Conservation (phyloP, 2,329 filamentous ascomycete species). For the Pestalotiopsis sp. region DNA sequence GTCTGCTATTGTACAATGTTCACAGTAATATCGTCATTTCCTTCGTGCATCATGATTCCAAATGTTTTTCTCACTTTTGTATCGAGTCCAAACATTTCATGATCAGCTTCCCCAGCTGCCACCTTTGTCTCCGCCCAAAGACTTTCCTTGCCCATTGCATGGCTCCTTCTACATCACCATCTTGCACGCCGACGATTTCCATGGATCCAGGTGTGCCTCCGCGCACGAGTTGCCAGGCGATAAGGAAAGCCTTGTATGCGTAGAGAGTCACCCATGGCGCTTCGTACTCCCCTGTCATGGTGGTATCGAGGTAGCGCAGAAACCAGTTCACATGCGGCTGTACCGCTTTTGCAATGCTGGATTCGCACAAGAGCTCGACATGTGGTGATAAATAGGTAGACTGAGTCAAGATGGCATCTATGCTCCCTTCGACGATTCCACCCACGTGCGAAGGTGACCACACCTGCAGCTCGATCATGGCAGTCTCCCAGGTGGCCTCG, state of each 20-base stretch:
- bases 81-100: not conserved
- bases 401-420: not conserved
- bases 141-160: constrained; percentile 5
- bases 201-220: not conserved
- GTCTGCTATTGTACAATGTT: not conserved
- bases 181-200: constrained; percentile 1
- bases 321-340: constrained; percentile 5
- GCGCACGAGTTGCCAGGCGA: not conserved
- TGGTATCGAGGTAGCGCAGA: not conserved
- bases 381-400: not conserved
- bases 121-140: not conserved
- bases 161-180: not conserved
- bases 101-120: not conserved
- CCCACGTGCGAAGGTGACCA: not conserved
- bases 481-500: constrained; percentile 4
- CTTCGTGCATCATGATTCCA: not conserved
- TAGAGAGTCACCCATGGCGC: not conserved
- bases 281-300: not conserved
- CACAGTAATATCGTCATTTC: not conserved
- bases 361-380: not conserved
- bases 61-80: not conserved
- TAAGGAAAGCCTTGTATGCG: constrained; percentile 6
- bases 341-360: not conserved
- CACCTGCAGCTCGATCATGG: constrained; percentile 6
- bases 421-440: constrained; percentile 1